These are phyloP conservation scores for Perkinsela sp. DNA, from an alignment of 208 protist genomes.

Conservation along the genomic window DNA sequence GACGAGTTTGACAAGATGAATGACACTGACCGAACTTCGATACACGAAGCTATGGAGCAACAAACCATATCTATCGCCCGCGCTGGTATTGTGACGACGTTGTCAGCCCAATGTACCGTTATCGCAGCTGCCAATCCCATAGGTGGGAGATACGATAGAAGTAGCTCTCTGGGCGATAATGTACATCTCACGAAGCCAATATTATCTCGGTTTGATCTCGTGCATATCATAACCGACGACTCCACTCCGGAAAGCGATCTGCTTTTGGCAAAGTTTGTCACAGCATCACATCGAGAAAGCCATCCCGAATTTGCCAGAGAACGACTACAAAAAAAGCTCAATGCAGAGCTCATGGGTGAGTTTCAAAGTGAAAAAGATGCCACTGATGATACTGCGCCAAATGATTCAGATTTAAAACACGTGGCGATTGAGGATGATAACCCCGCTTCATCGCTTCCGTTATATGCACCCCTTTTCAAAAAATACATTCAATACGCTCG, in stretches of 20 bases:
- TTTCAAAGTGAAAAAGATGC: background rate
- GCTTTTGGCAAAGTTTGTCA: constrained; percentile 79
- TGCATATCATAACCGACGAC: constrained; percentile 77
- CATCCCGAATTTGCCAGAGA: constrained; percentile 16
- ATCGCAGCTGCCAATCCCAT: constrained; percentile 97
- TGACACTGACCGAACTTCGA: constrained; percentile 83
- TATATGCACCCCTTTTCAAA: constrained; percentile 74
- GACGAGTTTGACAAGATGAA: constrained; percentile 99
- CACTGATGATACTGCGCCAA: background rate
- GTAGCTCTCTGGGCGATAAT: constrained; percentile 78
- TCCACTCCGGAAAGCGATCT: constrained; percentile 80
- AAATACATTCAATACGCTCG: constrained; percentile 95
- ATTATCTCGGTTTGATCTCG: constrained; percentile 89
- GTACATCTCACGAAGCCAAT: constrained; percentile 95
- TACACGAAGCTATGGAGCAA: constrained; percentile 99
- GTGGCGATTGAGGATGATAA: constrained; percentile 31
- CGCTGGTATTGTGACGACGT: constrained; percentile 97
- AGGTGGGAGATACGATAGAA: constrained; percentile 79
- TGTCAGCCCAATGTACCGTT: constrained; percentile 79
- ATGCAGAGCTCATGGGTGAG: background rate
- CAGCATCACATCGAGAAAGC: constrained; percentile 69
- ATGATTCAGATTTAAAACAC: background rate
- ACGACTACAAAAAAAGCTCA: background rate
- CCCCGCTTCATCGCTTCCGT: constrained; percentile 30
- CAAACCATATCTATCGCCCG: constrained; percentile 97